Percentiles rank a stretch among this genome's conserved stretches.
Conservation (phyloP, 2,329 filamentous ascomycete genomes). For the Penicillium sumatraense region DNA sequence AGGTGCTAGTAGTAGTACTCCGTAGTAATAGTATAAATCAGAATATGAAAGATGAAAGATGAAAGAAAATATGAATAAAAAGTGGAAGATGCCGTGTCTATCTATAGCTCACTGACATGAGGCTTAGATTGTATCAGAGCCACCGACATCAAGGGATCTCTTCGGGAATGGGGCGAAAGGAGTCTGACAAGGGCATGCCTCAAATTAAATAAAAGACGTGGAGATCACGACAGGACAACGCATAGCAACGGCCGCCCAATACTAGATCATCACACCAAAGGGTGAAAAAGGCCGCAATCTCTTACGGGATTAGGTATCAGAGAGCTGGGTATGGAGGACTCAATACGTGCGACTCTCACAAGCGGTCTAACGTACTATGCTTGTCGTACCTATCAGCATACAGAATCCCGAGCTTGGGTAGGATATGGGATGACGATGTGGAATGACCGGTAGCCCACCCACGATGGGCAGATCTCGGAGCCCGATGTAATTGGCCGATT, state of each 20-base stretch:
- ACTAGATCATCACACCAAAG: background rate
- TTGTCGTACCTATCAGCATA: slow-evolving; percentile 22
- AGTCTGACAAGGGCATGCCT: slow-evolving; percentile 1
- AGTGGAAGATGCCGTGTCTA: slow-evolving; percentile 1
- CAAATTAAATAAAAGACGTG: slow-evolving; percentile 13
- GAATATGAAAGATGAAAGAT: background rate
- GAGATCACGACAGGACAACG: slow-evolving; percentile 8
- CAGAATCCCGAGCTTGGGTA: slow-evolving; percentile 13
- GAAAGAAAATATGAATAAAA: background rate
- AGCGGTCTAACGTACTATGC: background rate
- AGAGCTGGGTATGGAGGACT: slow-evolving; percentile 9
- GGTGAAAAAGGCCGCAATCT: slow-evolving; percentile 10
- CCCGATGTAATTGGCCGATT: slow-evolving; percentile 27
- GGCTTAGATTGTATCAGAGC: slow-evolving; percentile 19
- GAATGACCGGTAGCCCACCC: slow-evolving; percentile 23
- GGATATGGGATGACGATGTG: slow-evolving; percentile 29
- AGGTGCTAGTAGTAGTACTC: background rate
- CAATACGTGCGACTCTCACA: too few relatives aligned
- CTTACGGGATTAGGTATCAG: slow-evolving; percentile 7
- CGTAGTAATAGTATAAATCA: background rate
- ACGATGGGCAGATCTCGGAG: slow-evolving; percentile 18
- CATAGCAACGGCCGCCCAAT: slow-evolving; percentile 17
- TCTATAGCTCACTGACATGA: slow-evolving; percentile 14
- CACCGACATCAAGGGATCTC: slow-evolving; percentile 1
- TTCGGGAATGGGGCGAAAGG: background rate